Evolutionary conservation across 83 land plant species (phyloP).

Genomic region (Thuja plicata): DNA sequence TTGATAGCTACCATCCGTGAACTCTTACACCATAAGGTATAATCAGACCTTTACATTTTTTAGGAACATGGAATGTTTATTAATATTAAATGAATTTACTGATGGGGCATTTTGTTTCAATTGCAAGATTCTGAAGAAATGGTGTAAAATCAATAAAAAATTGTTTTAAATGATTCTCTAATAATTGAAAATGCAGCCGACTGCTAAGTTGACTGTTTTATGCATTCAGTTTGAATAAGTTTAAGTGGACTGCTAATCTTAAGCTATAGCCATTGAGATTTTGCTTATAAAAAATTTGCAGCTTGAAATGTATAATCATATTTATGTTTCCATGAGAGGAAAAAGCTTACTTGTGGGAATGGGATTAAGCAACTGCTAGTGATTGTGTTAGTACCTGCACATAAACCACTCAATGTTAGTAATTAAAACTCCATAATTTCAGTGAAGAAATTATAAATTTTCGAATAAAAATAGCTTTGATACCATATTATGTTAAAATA

Average conservation of each 20-base stretch:
- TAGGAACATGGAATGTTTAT: neutral
- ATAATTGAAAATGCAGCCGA: neutral
- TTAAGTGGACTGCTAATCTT: neutral
- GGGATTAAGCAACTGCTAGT: neutral
- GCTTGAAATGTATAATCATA: neutral
- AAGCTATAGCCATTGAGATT: neutral
- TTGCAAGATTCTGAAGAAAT: neutral
- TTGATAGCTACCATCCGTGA: constrained; percentile 59
- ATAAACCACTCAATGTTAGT: neutral
- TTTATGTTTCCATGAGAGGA: neutral
- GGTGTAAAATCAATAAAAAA: neutral
- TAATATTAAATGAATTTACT: neutral
- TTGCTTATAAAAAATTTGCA: neutral
- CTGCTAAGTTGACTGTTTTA: neutral
- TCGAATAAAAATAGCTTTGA: too few species aligned
- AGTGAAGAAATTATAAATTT: too few species aligned
- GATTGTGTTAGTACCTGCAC: neutral
- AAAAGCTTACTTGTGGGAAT: neutral
- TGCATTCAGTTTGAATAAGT: neutral
- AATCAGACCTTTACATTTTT: neutral
- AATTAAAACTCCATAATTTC: neutral
- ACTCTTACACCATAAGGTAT: constrained; percentile 55
- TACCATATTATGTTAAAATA: too few species aligned
- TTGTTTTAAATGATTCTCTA: neutral
- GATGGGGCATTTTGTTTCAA: neutral